A percentile compares a stretch with the other conserved stretches of the same genome.
These are phyloP conservation scores for Carallia pectinifolia DNA, from an alignment of 345 rosid species.

Conservation along the genomic window DNA sequence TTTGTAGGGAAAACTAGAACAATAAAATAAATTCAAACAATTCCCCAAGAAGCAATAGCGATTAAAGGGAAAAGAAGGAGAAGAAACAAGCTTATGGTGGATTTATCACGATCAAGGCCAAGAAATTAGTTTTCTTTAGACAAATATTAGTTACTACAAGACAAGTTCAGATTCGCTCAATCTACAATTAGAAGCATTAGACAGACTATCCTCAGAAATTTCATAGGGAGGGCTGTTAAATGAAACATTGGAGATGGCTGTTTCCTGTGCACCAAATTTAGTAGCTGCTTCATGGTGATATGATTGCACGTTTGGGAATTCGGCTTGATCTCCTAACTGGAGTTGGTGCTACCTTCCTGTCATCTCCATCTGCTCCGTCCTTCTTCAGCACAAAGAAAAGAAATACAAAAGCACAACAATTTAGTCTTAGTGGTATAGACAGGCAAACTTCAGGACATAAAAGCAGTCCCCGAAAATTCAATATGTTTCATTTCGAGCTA, in stretches of 20 bases:
- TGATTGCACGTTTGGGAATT: constrained; percentile 25
- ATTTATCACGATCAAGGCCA: background rate
- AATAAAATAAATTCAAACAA: no score
- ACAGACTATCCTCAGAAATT: background rate
- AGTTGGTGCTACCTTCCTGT: constrained; percentile 17
- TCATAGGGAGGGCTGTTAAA: background rate
- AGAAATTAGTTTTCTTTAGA: background rate
- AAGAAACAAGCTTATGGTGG: no score
- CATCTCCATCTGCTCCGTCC: constrained; percentile 23
- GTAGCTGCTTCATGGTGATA: constrained; percentile 29
- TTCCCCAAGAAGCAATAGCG: no score
- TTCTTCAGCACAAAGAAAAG: constrained; percentile 24
- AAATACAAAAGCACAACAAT: background rate
- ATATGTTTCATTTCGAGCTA: no score
- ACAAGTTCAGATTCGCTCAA: background rate
- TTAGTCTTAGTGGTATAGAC: background rate
- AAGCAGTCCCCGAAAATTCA: no score
- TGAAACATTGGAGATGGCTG: constrained; percentile 34
- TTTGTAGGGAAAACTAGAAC: no score
- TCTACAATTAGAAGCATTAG: background rate
- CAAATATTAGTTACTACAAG: background rate
- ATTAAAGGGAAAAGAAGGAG: no score
- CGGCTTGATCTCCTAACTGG: constrained; percentile 51
- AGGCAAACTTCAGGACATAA: background rate
- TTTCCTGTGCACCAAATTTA: constrained; percentile 9